Base-by-base conservation (phyloP, 2,329 filamentous ascomycete species). In the Zymoseptoria passerinii region DNA sequence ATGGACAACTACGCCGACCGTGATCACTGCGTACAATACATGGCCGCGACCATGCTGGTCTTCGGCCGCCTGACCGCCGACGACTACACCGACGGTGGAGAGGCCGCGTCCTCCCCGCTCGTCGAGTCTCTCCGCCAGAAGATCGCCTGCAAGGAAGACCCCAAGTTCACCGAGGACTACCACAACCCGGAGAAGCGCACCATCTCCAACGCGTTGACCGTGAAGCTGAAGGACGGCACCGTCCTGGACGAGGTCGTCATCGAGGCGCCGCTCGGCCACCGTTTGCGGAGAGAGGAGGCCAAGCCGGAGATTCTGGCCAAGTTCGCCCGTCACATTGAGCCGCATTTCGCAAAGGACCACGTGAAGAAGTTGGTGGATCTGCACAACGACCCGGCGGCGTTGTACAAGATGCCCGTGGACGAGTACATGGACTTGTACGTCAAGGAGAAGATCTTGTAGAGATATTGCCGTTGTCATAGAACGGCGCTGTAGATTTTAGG, bases 1-100 rank as follows among this genome's bases (percentile, higher is more conserved):
- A 95, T 99, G 90, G 92, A 96, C 81, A 99, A 99, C 85, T 99
- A 97, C 72, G 94, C 94, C 72, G 94, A 99, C 79, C 91, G 94
- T 72, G 94, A 99, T 78, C 94, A 99, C 83, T 99, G 94, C 79
- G 92, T 99, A 67, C 94, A 97, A 80, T 99, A 99, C 84, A 99
- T 99, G 94, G 89, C 90, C 72, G 81, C 92, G 64, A 91, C 90
- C 70, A 97, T 97, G 91, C 87, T 99, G 67, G 87, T 88, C 66
- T 97, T 92, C 76, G 90, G 94, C 75, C 91, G 94, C 66, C 88
- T 99, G 63, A 89, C 92, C 69, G 92, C 94, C 54, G 89, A 83
- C 65, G 94, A 99, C 80, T 99, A 99, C 81, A 85, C 86, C 52
- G 94, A 99, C 74, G 90, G 89, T 68, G 84, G 87, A 68, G 92